Evolutionary conservation across 2,329 filamentous ascomycete species (phyloP).

Genomic region (Fusarium sp.): DNA sequence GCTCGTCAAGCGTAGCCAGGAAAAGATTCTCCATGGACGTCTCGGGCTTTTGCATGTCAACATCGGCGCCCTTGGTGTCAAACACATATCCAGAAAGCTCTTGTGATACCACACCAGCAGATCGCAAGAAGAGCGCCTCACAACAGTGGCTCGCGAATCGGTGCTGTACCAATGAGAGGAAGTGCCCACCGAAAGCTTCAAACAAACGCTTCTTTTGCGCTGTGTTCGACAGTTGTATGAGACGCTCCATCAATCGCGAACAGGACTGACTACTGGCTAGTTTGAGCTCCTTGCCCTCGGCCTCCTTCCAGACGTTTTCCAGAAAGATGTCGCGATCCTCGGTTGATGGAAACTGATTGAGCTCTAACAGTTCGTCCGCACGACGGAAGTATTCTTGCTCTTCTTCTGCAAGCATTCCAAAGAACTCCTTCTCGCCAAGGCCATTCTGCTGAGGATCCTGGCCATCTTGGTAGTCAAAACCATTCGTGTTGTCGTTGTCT

Average conservation of each 20-base stretch:
- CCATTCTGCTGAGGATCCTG: conserved; percentile 40
- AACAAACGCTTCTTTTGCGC: conserved; percentile 89
- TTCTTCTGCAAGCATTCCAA: conserved; percentile 89
- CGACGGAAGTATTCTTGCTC: conserved; percentile 96
- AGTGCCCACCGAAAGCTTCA: conserved; percentile 84
- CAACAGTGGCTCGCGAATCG: conserved; percentile 98
- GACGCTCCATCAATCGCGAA: conserved; percentile 88
- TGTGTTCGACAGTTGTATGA: conserved; percentile 83
- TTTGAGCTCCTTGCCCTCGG: conserved; percentile 92
- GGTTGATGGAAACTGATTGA: conserved; percentile 82
- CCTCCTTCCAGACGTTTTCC: conserved; percentile 85
- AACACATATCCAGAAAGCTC: conserved; percentile 68
- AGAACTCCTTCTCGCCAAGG: conserved; percentile 76
- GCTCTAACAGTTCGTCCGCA: conserved; percentile 87
- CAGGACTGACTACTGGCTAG: conserved; percentile 95
- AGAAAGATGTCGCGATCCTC: conserved; percentile 79
- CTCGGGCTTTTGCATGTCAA: conserved; percentile 58
- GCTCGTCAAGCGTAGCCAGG: conserved; percentile 82
- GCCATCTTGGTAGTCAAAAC: conserved; percentile 37
- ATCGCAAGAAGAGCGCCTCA: conserved; percentile 88
- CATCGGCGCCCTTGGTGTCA: conserved; percentile 54
- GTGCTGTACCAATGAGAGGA: conserved; percentile 90
- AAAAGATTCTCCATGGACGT: conserved; percentile 86
- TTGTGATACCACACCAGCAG: conserved; percentile 79
- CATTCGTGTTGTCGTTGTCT: conserved; percentile 31